Evolutionary conservation across 2,329 filamentous ascomycete species (phyloP).

Genomic region (Orbilia ellipsospora): DNA sequence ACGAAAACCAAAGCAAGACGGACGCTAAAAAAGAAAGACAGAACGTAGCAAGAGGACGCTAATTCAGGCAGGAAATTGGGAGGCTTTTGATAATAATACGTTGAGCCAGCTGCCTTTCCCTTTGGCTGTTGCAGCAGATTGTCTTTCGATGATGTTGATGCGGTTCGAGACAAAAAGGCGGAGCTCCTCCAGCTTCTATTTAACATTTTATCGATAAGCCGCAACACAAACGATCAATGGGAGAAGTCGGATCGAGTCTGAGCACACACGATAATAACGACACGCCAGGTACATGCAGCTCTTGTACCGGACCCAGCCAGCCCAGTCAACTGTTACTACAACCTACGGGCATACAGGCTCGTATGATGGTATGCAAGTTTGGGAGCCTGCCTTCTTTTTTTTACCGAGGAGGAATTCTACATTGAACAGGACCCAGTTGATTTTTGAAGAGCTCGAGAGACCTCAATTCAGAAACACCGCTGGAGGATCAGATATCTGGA

Average conservation of each 20-base stretch:
- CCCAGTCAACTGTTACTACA: too few species aligned
- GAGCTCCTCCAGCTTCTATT: slow-evolving; percentile 40
- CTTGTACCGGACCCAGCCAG: too few species aligned
- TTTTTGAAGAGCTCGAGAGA: slow-evolving; percentile 34
- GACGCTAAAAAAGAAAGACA: too few species aligned
- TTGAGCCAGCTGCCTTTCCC: neutral
- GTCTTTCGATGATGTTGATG: slow-evolving; percentile 52
- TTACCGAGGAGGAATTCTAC: slow-evolving; percentile 15
- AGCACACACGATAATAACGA: too few species aligned
- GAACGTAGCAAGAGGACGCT: slow-evolving; percentile 1
- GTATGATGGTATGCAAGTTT: too few species aligned
- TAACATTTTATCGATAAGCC: slow-evolving; percentile 43
- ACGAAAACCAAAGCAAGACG: slow-evolving; percentile 1
- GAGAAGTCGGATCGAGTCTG: slow-evolving; percentile 26
- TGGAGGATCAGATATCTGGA: neutral
- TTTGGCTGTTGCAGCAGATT: slow-evolving; percentile 9
- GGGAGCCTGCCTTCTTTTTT: neutral
- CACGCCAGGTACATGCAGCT: too few species aligned
- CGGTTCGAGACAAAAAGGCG: slow-evolving; percentile 22
- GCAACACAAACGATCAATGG: slow-evolving; percentile 11
- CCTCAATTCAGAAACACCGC: slow-evolving; percentile 1
- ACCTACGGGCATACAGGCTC: too few species aligned
- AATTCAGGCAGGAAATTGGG: slow-evolving; percentile 29
- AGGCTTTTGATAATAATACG: slow-evolving; percentile 5
- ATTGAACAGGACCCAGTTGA: neutral